A percentile compares a stretch with the other conserved stretches of the same genome.
These are phyloP conservation scores for Thozetella sp. DNA, from an alignment of 495 filamentous ascomycete species.

Conservation along the genomic window DNA sequence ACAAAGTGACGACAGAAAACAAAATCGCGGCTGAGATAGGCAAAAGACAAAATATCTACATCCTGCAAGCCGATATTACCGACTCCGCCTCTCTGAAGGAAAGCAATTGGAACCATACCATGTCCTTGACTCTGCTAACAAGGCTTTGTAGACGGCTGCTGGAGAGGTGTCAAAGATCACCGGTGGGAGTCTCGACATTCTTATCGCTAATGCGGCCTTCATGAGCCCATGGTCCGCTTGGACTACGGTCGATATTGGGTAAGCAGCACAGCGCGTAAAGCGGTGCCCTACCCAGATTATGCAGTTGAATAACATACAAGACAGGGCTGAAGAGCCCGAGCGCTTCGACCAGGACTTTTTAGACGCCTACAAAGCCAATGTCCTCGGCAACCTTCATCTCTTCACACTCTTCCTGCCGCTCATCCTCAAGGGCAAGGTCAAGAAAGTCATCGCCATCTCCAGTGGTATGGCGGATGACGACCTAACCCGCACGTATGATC, in stretches of 20 bases:
- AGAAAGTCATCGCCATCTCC: conserved; percentile 58
- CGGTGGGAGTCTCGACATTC: conserved; percentile 47
- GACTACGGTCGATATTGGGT: conserved; percentile 19
- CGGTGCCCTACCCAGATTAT: neutral
- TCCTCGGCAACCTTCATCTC: conserved; percentile 51
- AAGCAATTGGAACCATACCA: neutral
- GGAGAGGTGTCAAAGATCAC: conserved; percentile 26
- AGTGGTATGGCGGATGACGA: conserved; percentile 45
- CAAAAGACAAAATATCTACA: conserved; percentile 32
- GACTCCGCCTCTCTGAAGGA: conserved; percentile 25
- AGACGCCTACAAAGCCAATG: conserved; percentile 44
- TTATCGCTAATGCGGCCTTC: conserved; percentile 53
- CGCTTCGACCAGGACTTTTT: conserved; percentile 18
- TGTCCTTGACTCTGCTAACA: no score
- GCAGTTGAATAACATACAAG: no score
- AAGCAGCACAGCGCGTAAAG: conserved; percentile 5
- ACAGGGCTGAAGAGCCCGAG: conserved; percentile 26
- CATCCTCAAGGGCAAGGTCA: conserved; percentile 43
- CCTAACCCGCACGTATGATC: conserved; percentile 17
- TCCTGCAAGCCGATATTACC: conserved; percentile 37
- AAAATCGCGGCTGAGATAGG: conserved; percentile 17
- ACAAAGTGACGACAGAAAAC: conserved; percentile 26
- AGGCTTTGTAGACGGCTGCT: conserved; percentile 23
- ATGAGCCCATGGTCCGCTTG: conserved; percentile 20
- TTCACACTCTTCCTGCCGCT: conserved; percentile 55